phyloP scores from a whole-genome alignment of 352 stramenopile genomes.

The Globisporangium apiculatum region DNA sequence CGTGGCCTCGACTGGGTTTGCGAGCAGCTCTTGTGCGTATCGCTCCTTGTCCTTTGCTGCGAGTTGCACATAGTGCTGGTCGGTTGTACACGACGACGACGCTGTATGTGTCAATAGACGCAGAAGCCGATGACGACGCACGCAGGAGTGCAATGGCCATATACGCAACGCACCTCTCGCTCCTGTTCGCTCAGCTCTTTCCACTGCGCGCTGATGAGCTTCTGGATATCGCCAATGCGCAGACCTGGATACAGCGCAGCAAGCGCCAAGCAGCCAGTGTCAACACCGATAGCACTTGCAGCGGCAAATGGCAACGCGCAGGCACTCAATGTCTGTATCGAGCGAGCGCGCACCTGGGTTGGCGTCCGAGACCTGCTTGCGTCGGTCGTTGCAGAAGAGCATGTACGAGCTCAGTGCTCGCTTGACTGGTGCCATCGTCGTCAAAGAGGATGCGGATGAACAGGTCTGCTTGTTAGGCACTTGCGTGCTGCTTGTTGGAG shows the following conservation, averaged over 20 bases:
- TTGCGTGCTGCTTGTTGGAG: slow-evolving; percentile 1
- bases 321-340: no score
- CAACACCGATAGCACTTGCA: neutral
- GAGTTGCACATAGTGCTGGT: slow-evolving; percentile 68
- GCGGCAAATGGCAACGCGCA: no score
- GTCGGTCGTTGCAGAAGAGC: slow-evolving; percentile 73
- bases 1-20: slow-evolving; percentile 56
- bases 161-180: slow-evolving; percentile 43
- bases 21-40: slow-evolving; percentile 66
- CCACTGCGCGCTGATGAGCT: slow-evolving; percentile 89
- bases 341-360: slow-evolving; percentile 30
- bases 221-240: slow-evolving; percentile 78
- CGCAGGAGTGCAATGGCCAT: no score
- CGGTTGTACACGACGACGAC: neutral
- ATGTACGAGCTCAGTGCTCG: slow-evolving; percentile 85
- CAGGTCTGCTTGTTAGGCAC: no score
- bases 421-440: slow-evolving; percentile 56
- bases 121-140: no score
- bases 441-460: no score
- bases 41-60: slow-evolving; percentile 84
- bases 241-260: slow-evolving; percentile 17
- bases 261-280: neutral
- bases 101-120: no score
- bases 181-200: slow-evolving; percentile 74
- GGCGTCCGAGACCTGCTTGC: slow-evolving; percentile 54